phyloP scores from a whole-genome alignment of 345 rosid species.

The Corchorus olitorius region DNA sequence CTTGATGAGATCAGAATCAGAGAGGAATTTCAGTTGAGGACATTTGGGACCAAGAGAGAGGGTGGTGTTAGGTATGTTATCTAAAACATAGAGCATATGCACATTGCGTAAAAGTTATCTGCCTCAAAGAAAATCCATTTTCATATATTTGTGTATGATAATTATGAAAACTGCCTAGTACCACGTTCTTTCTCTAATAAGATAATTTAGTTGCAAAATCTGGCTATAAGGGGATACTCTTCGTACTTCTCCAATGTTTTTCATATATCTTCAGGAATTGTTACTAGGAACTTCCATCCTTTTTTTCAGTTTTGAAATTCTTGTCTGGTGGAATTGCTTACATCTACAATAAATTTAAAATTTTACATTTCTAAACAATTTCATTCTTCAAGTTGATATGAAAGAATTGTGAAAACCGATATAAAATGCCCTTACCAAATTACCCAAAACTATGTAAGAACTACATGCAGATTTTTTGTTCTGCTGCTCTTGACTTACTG shows the following conservation, averaged over 20 bases:
- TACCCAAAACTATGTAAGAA: background rate
- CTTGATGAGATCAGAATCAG: constrained; percentile 87
- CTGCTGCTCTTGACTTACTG: background rate
- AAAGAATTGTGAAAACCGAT: background rate
- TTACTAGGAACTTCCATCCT: background rate
- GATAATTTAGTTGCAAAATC: background rate
- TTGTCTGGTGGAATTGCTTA: background rate
- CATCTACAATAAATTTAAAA: background rate
- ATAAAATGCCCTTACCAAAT: background rate
- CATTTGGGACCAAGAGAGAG: constrained; percentile 90
- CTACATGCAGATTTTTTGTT: background rate
- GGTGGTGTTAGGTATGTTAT: constrained; percentile 70
- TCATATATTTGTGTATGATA: background rate
- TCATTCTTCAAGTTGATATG: background rate
- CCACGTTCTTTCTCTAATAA: background rate
- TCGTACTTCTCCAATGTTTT: background rate
- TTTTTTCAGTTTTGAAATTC: background rate
- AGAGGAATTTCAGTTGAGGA: constrained; percentile 84
- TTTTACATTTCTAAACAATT: background rate
- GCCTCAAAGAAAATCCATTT: background rate
- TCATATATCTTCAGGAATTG: background rate
- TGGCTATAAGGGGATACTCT: background rate
- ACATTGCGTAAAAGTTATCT: background rate
- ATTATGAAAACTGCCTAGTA: no score
- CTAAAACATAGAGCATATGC: background rate